Evolutionary conservation across 2,329 filamentous ascomycete genomes (phyloP), one percentile per base, ranked within the genome.

Genomic region (Fusarium subtropicale): DNA sequence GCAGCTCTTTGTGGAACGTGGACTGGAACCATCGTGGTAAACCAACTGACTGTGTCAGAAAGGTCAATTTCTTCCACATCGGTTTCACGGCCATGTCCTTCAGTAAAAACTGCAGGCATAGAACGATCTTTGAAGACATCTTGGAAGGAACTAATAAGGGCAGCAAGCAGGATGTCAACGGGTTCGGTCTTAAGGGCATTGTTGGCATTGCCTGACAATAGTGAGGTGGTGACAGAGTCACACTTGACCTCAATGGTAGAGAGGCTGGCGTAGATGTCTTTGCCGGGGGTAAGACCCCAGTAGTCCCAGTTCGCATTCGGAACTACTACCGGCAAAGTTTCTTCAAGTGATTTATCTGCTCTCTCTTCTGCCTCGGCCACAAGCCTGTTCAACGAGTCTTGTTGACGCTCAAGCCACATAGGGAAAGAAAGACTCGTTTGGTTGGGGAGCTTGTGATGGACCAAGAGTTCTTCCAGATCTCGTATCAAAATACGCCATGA

Each of bases 31-130:
- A 53, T 42, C 9, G 50, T 53, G n/a, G 50, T 53, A 31, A 53
- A 53, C 50, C 50, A 53, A 42, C 50, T 41, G 7, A 53, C 28
- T 4, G 50, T 53, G 20, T 53, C 50, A 11, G 50, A 53, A 41
- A 53, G 36, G 28, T 53, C 50, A 53, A 53, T 41, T 18, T 53
- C 50, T 13, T 53, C 50, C 50, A 31, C 50, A 20, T 39, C 36
- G 7, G 50, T 53, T 41, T 53, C 50, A 3, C 50, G 50, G 22
- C 48, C 48, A 18, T 52, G 48, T 31, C 48, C 48, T 52, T 52
- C 48, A 52, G 34, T 52, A 41, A 53, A 53, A 16, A 53, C 28
- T 8, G 50, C 36, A 18, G 50, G 50, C 26, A 31, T 31, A 33
- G 50, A 15, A 26, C 50, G 50, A 26, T 53, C 50, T 33, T 20